These are phyloP conservation scores for Fusarium ambrosium DNA, from an alignment of 2,329 filamentous ascomycete species.

Conservation along the genomic window DNA sequence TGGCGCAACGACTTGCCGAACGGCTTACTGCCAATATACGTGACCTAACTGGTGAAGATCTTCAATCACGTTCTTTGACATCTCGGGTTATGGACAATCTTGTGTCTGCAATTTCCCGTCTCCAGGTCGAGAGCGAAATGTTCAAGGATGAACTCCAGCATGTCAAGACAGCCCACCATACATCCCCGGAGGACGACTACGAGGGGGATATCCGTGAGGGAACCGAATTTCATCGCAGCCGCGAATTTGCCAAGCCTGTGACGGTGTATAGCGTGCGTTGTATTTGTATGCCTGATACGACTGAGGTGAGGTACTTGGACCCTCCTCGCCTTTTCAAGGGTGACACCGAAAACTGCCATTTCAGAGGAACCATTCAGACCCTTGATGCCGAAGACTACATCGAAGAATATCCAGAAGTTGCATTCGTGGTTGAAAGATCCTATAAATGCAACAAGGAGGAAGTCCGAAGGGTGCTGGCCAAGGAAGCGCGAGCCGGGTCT, in stretches of 20 bases:
- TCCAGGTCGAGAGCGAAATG: slow-evolving; percentile 17
- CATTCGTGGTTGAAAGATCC: background rate
- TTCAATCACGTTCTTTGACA: background rate
- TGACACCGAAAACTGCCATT: background rate
- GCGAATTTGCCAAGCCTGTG: too few relatives aligned
- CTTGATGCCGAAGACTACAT: too few relatives aligned
- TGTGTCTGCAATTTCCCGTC: slow-evolving; percentile 7
- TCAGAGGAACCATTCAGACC: slow-evolving; percentile 7
- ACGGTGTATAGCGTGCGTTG: too few relatives aligned
- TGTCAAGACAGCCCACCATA: background rate
- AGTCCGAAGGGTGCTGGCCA: background rate
- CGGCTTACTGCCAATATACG: background rate
- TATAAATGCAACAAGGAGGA: background rate
- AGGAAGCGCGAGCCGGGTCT: background rate
- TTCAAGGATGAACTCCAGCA: slow-evolving; percentile 12
- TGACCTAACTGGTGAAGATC: background rate
- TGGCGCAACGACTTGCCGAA: background rate
- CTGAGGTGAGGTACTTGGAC: too few relatives aligned
- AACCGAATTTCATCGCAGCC: too few relatives aligned
- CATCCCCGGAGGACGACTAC: too few relatives aligned
- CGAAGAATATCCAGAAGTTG: background rate
- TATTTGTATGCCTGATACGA: too few relatives aligned
- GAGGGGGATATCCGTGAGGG: too few relatives aligned
- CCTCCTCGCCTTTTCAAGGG: slow-evolving; percentile 17
- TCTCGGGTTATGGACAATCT: slow-evolving; percentile 1